Percentiles rank a stretch among this genome's conserved stretches.
Conservation (phyloP, 768 basidiomycete genomes). For the Mycena sanguinolenta region DNA sequence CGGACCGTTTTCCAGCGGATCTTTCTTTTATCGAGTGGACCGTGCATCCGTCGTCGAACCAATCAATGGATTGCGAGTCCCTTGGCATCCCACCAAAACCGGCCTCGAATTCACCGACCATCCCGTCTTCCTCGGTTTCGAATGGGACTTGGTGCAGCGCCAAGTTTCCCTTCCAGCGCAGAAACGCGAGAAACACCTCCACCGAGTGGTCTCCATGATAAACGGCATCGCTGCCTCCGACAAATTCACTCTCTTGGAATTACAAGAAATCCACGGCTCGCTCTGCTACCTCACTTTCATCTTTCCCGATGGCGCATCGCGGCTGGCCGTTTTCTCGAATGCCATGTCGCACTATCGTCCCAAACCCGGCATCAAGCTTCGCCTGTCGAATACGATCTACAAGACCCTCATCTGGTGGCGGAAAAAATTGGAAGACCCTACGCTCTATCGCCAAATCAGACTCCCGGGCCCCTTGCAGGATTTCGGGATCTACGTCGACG, state of each 20-base stretch:
- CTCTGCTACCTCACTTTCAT: slow-evolving; percentile 17
- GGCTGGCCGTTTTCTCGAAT: neutral
- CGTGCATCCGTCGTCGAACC: slow-evolving; percentile 12
- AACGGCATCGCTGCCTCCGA: neutral
- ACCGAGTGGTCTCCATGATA: neutral
- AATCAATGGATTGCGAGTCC: slow-evolving; percentile 37
- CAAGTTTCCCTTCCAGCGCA: slow-evolving; percentile 42
- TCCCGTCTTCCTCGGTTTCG: slow-evolving; percentile 45
- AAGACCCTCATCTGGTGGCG: slow-evolving; percentile 6
- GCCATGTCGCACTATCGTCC: slow-evolving; percentile 4
- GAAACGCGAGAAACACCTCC: slow-evolving; percentile 43
- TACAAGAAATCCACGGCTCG: slow-evolving; percentile 4
- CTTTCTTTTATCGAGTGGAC: slow-evolving; percentile 33
- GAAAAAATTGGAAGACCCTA: neutral
- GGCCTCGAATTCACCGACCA: slow-evolving; percentile 34
- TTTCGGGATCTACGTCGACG: neutral
- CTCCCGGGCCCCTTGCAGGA: neutral
- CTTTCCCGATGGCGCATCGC: neutral
- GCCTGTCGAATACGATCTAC: neutral
- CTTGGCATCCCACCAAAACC: slow-evolving; percentile 44
- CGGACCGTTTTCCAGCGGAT: neutral
- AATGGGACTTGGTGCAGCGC: slow-evolving; percentile 43
- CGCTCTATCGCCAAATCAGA: neutral
- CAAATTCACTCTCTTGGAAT: neutral
- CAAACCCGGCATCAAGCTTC: neutral